A percentile compares a stretch with the other conserved stretches of the same genome.
These are phyloP conservation scores for Sungouiozyma intestinalis DNA, from an alignment of 805 yeast genomes.

Conservation along the genomic window DNA sequence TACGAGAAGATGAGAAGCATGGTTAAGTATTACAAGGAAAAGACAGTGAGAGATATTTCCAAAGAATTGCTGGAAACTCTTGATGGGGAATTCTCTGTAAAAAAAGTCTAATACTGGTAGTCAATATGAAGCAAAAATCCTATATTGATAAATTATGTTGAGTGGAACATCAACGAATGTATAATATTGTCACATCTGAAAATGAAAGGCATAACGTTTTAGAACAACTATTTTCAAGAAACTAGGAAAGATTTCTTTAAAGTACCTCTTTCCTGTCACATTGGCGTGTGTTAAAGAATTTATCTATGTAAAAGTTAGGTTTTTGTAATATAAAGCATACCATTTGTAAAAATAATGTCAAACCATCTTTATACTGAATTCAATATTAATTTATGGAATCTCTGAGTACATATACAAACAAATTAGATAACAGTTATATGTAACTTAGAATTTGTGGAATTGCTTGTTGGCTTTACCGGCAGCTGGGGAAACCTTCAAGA, in stretches of 20 bases:
- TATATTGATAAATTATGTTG: no score
- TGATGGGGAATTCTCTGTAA: conserved; percentile 2
- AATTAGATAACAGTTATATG: not conserved
- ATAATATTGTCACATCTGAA: no score
- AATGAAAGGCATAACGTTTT: no score
- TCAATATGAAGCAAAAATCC: not conserved
- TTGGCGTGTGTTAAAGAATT: not conserved
- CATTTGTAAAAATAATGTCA: not conserved
- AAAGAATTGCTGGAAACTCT: conserved; percentile 18
- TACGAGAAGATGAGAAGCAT: conserved; percentile 49
- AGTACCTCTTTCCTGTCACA: no score
- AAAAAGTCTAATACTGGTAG: not conserved
- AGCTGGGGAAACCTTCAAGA: conserved; percentile 86
- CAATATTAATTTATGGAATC: not conserved
- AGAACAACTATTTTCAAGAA: no score
- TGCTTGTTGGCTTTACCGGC: conserved; percentile 83
- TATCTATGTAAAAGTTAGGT: not conserved
- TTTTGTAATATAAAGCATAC: not conserved
- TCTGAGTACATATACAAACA: not conserved
- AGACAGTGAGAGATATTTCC: conserved; percentile 29
- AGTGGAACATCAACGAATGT: no score
- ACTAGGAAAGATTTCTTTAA: no score
- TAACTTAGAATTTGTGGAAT: conserved; percentile 85
- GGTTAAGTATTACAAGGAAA: conserved; percentile 39
- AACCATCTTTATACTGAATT: not conserved